Evolutionary conservation across 164 flowering plant genomes (phyloP).

Genomic region (Litsea cubeba): DNA sequence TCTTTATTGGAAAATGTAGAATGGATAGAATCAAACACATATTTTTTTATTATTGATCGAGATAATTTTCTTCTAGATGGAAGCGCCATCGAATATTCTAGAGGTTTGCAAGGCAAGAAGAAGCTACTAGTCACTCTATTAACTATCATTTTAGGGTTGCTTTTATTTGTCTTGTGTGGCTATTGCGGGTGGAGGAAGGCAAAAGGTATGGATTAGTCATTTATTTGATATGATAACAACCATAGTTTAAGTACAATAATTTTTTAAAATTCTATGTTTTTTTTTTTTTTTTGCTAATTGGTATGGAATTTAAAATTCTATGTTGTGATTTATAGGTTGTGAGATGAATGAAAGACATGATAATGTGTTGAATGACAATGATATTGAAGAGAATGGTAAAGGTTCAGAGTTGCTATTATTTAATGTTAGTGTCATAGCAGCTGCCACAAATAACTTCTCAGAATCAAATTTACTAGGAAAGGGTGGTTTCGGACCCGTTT

Average conservation of each 20-base stretch:
- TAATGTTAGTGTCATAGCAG: not conserved
- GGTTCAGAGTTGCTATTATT: conserved; percentile 1
- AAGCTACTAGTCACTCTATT: not conserved
- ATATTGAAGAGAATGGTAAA: not conserved
- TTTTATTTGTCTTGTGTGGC: conserved; percentile 21
- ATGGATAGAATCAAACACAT: no score
- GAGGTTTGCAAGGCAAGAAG: not conserved
- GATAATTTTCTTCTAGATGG: no score
- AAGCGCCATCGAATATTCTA: not conserved
- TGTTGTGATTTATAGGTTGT: conserved; percentile 10
- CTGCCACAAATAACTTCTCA: conserved; percentile 8
- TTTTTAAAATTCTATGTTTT: conserved; percentile 17
- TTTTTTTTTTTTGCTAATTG: no score
- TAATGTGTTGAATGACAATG: conserved; percentile 15
- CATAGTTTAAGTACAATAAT: conserved; percentile 23
- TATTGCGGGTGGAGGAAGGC: conserved; percentile 20
- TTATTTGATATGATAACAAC: conserved; percentile 19
- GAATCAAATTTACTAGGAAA: conserved; percentile 7
- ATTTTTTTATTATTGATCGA: no score
- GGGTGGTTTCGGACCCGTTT: conserved; percentile 13
- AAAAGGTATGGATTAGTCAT: conserved; percentile 10
- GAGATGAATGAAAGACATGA: conserved; percentile 15
- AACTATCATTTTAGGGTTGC: conserved; percentile 17
- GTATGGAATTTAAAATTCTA: conserved; percentile 22
- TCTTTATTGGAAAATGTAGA: no score